Base-by-base conservation (phyloP, 139 green algal genomes). In the Chlorella sp. region DNA sequence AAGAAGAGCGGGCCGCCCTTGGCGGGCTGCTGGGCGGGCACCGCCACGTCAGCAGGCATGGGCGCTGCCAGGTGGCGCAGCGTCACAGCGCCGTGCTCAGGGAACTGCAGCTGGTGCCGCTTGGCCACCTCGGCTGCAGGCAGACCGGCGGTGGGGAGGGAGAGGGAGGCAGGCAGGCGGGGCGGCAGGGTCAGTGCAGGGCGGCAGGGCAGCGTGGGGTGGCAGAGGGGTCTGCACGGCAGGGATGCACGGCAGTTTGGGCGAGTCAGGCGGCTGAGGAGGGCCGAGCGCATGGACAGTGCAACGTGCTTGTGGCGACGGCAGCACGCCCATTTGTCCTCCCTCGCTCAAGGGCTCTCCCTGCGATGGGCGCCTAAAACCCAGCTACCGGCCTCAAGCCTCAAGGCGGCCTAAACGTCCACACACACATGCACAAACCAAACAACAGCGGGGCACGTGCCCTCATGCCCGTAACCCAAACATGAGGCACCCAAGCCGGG, bases 21-120 rank as follows among this genome's bases (percentile, higher is more conserved):
- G n/a, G n/a, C 82, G 0, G 57, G n/a, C 4, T 34, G 22, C 34
- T 7, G 3, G 26, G 16, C 7, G 42, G 40, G 36, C 24, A 61
- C 37, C 19, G 68, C 39, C 79, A 68, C 79, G 19, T 85, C 79
- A 22, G 19, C n/a, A 32, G 79, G 79, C 48, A 36, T 64, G 4
- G 84, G 84, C 26, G 64, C 84, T 9, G 84, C 66, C 68, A 88
- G 84, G 64, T 88, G 68, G 1, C 64, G 66, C 68, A 81, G 64
- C 37, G 84, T 30, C 28, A 88, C 40, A 0, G 48, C 61, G 39
- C 84, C 84, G 66, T 88, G 84, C 84, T 88, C 84, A 0, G 84
- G 84, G 68, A 69, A 81, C 39, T 88, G 84, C 68, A 88, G 84
- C 84, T 88, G 84, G 84, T 88, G 84, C 37, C 84, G 66, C 26